Conservation (phyloP, 306 rosid genomes). For the Lablab purpureus region DNA sequence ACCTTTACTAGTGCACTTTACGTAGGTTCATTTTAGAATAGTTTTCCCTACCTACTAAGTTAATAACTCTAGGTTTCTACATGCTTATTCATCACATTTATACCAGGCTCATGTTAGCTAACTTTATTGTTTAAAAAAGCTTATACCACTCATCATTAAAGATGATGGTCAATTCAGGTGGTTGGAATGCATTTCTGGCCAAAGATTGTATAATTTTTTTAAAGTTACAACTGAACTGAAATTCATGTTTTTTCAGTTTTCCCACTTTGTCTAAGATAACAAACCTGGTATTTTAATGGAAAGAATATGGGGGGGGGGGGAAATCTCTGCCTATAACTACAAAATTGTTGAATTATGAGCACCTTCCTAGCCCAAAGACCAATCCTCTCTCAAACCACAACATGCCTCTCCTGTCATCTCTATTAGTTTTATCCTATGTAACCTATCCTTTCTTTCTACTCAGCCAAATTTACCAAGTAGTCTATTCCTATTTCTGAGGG, state of each 20-base stretch:
- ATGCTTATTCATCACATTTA: slow-evolving; percentile 2
- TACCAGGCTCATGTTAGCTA: neutral
- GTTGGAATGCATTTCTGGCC: neutral
- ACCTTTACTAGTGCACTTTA: neutral
- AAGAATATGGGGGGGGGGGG: neutral
- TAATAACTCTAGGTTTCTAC: neutral
- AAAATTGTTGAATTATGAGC: neutral
- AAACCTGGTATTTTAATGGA: neutral
- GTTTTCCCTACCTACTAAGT: neutral
- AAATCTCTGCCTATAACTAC: neutral
- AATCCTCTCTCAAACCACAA: neutral
- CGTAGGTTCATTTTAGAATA: neutral
- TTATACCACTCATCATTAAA: neutral
- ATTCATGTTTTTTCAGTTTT: neutral
- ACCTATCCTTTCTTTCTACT: neutral
- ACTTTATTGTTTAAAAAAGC: neutral
- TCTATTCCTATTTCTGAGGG: neutral
- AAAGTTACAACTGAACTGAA: neutral
- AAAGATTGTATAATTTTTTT: neutral
- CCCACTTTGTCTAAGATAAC: neutral
- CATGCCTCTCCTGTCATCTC: neutral
- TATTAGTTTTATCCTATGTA: neutral
- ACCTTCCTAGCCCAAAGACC: neutral
- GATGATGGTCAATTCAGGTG: neutral
- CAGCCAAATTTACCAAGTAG: neutral